phyloP scores from a whole-genome alignment of 495 filamentous ascomycete genomes.

The Podospora pseudoanserina region DNA sequence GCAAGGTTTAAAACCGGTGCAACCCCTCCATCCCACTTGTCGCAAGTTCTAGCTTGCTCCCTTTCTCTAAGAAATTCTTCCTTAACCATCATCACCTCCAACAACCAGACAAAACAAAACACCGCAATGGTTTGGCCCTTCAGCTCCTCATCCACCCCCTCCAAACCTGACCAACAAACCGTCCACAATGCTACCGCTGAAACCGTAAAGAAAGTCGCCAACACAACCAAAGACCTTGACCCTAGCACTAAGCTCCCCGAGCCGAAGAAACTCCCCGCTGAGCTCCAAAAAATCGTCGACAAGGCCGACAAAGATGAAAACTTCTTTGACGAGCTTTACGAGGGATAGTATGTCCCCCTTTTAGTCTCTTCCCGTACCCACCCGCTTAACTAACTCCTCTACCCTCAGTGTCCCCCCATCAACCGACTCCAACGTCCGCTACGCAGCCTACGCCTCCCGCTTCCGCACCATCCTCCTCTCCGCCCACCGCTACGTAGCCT shows the following conservation, averaged over 20 bases:
- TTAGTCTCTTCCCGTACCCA: not conserved
- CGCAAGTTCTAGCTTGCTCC: not conserved
- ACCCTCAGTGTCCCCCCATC: slow-evolving; percentile 64
- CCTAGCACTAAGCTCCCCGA: slow-evolving; percentile 47
- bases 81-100: not conserved
- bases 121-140: slow-evolving; percentile 38
- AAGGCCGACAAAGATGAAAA: slow-evolving; percentile 66
- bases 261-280: slow-evolving; percentile 60
- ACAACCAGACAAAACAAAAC: not conserved
- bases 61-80: not conserved
- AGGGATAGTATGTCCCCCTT: slow-evolving; percentile 66
- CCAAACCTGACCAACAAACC: slow-evolving; percentile 13
- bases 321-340: slow-evolving; percentile 72
- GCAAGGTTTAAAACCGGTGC: not conserved
- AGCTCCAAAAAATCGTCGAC: slow-evolving; percentile 66
- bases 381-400: slow-evolving; percentile 6
- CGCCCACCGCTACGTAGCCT: slow-evolving; percentile 94
- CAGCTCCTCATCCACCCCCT: slow-evolving; percentile 30
- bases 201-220: slow-evolving; percentile 23
- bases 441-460: slow-evolving; percentile 86
- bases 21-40: not conserved
- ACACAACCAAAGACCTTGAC: not conserved
- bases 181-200: slow-evolving; percentile 25
- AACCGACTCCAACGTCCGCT: slow-evolving; percentile 80
- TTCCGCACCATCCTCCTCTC: slow-evolving; percentile 84